Base-by-base conservation (phyloP, 2,329 filamentous ascomycete genomes). In the Penicillium concentricum region DNA sequence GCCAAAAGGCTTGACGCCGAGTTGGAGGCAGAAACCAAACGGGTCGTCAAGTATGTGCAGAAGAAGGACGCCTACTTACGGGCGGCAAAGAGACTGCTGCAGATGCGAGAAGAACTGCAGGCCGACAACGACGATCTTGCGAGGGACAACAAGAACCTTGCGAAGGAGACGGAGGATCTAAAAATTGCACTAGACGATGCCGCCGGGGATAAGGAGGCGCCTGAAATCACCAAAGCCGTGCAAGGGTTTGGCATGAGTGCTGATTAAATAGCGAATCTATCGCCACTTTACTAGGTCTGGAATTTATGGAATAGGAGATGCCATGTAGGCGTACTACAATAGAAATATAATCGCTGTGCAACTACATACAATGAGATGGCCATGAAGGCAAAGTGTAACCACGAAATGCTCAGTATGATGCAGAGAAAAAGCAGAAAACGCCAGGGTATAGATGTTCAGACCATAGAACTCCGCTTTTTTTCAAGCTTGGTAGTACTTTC, bases 401-500 rank as follows among this genome's bases (percentile, higher is more conserved):
- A 28, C 22, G 10, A 44, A 37, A 52, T 52, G 50, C 41, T 15
- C 10, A 47, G 22, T 38, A 43, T 43, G 28, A 50, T 15, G 2
- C 28, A 2, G 5, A 9, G 18, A 2, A 20, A 22, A 32, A 43
- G 12, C 20, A 28, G 32, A 48, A 37, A 57, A 52, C 48, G 32
- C 58, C 57, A 64, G 62, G 60, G 59, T 61, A 62, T 63, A 57
- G 37, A 49, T 28, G 44, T 51, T 68, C 57, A 79, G 62, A 79
- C 79, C 67, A 79, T 76, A 34, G 77, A 77, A 67, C 77, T 79
- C 63, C 73, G 69, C 68, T 80, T 79, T 65, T 77, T 79, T 42
- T 67, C 63, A 47, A 79, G 57, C 54, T 74, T 76, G 30, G 65
- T 69, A 10, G 62, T 62, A 10, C 61, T 62, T 41, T 76, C 75